Conservation (phyloP, 2,329 filamentous ascomycete species). For the Fusarium algeriense region DNA sequence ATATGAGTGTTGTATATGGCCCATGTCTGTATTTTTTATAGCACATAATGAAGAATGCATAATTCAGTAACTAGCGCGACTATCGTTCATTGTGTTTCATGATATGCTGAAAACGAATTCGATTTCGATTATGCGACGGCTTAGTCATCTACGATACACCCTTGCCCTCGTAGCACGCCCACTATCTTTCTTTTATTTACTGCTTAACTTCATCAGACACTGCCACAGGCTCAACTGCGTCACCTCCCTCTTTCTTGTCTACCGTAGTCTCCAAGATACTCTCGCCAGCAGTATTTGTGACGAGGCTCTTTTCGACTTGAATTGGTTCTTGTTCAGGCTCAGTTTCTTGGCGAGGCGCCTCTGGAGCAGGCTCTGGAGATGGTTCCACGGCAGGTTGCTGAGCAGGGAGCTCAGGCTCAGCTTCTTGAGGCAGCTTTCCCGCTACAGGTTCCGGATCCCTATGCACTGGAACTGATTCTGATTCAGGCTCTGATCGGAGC, state of each 20-base stretch:
- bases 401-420: conserved; percentile 20
- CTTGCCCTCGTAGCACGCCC: background rate
- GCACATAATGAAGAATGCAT: conserved; percentile 1
- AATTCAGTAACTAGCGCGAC: background rate
- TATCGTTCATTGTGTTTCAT: conserved; percentile 1
- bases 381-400: conserved; percentile 34
- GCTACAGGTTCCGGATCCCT: conserved; percentile 26
- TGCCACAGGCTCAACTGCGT: conserved; percentile 52
- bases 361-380: conserved; percentile 14
- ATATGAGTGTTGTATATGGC: conserved; percentile 9
- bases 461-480: conserved; percentile 26
- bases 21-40: conserved; percentile 7
- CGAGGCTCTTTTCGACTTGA: conserved; percentile 53
- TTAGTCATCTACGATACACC: conserved; percentile 18
- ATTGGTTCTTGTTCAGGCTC: conserved; percentile 8
- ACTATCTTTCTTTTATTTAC: conserved; percentile 30
- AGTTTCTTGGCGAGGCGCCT: conserved; percentile 3
- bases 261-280: conserved; percentile 56
- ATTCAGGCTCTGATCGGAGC: conserved; percentile 24
- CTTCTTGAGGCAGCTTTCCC: conserved; percentile 26
- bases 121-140: conserved; percentile 18
- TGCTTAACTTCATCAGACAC: conserved; percentile 53
- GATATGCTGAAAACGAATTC: background rate
- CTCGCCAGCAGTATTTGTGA: conserved; percentile 59
- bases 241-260: conserved; percentile 51